phyloP scores from a whole-genome alignment of 441 rosid genomes.

The Manihot esculenta region DNA sequence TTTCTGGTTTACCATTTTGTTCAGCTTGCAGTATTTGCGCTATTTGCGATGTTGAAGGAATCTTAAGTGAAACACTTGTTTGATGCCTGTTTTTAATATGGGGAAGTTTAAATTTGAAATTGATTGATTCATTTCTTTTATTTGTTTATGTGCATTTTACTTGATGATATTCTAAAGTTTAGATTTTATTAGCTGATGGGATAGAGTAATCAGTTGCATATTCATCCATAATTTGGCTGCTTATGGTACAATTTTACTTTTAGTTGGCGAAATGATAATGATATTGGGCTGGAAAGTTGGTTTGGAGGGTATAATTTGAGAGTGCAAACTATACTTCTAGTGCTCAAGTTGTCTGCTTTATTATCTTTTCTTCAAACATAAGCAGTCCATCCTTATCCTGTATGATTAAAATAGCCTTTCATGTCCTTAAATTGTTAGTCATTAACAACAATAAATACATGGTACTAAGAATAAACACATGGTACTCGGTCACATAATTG shows the following conservation, averaged over 20 bases:
- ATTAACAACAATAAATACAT: neutral
- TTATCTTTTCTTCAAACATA: neutral
- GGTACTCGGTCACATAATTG: neutral
- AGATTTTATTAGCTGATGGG: neutral
- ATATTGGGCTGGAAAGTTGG: neutral
- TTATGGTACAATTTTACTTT: neutral
- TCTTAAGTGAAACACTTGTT: no score
- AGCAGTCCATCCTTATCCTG: neutral
- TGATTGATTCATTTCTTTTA: no score
- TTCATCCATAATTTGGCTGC: neutral
- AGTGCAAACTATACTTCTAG: neutral
- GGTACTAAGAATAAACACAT: neutral
- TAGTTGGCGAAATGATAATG: neutral
- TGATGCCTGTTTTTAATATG: no score
- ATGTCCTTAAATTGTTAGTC: no score
- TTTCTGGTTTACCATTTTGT: conserved; percentile 1
- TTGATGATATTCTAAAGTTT: neutral
- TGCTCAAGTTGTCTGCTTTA: neutral
- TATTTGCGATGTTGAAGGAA: neutral
- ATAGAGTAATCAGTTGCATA: neutral
- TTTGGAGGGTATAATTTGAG: neutral
- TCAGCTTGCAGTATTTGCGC: neutral
- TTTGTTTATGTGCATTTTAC: no score
- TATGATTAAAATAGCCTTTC: no score
- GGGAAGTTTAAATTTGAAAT: no score